These are phyloP conservation scores for Syzygium grande DNA, from an alignment of 345 rosid species.

Conservation along the genomic window DNA sequence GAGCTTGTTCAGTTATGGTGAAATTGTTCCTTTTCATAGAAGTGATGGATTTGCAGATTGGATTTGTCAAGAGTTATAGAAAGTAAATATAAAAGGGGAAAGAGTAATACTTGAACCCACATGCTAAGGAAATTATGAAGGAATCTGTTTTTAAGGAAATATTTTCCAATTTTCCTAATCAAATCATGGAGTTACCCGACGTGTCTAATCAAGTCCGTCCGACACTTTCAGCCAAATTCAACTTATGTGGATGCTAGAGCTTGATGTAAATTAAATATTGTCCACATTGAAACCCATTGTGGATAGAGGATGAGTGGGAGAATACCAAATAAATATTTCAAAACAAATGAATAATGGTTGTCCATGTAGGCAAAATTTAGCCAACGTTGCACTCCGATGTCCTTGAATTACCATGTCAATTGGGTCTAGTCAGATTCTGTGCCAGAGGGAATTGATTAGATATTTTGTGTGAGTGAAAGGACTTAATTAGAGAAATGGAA, in stretches of 20 bases:
- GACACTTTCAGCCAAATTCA: background rate
- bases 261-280: background rate
- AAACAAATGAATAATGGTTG: background rate
- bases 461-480: background rate
- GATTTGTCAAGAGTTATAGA: background rate
- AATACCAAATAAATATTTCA: rapidly evolving
- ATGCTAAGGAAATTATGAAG: background rate
- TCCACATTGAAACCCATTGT: background rate
- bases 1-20: background rate
- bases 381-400: rapidly evolving
- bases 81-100: background rate
- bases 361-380: background rate
- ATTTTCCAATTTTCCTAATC: background rate
- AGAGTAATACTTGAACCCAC: background rate
- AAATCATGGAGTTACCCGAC: background rate
- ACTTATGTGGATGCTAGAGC: background rate
- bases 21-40: background rate
- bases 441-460: background rate
- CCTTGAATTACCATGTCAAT: background rate
- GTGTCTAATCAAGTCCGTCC: background rate
- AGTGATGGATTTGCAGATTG: background rate
- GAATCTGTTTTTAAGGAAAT: background rate
- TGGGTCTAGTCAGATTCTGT: background rate
- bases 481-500: background rate
- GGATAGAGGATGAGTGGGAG: background rate